Base-by-base conservation (phyloP, 176 grass and related monocot species). In the Bothriochloa decipiens region DNA sequence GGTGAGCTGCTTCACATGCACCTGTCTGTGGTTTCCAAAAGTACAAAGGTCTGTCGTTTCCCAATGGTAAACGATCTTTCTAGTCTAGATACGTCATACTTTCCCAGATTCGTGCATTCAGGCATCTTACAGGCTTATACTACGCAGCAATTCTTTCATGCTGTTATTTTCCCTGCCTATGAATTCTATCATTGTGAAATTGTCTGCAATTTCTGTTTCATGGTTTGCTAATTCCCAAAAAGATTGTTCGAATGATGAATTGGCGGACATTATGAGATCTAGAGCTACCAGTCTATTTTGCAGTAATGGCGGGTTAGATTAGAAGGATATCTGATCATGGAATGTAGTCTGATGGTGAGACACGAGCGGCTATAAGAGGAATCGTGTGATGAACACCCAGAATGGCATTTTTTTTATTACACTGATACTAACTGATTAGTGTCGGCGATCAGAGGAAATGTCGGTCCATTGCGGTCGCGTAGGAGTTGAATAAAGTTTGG, bases 1-100 rank as follows among this genome's bases (percentile, higher is more conserved):
- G 84, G 49, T 63, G 89, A 75, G 68, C 80, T 86, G 60, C 70
- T 84, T 75, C 89, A 91, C 81, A 87, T 87, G 85, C 70, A 43
- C 47, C 39, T 50, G 12, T 26, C 29, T 64, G 50, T 32, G 39
- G 22, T 33, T 63, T 73, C 69, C 46, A 62, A 55, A 66, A 11
- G 60, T 69, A 33, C 82, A 0, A 9, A 61, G 50, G 53, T 35
- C 75, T 25, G n/a, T n/a, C 27, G 7, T 57, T 36, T 85, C 28
- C 47, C 69, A 81, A 42, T 64, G 76, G 68, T 67, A 68, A 58
- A 28, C 72, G 26, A 22, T 80, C 63, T 25, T 68, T 60, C 37
- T 68, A 49, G 27, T 43, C 52, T 22, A 57, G 50, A 20, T 40
- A 40, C 6, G 39, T 55, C 11, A 22, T 61, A 61, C 57, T n/a